Conservation (phyloP, 306 rosid species). For the Heteromeles arbutifolia region DNA sequence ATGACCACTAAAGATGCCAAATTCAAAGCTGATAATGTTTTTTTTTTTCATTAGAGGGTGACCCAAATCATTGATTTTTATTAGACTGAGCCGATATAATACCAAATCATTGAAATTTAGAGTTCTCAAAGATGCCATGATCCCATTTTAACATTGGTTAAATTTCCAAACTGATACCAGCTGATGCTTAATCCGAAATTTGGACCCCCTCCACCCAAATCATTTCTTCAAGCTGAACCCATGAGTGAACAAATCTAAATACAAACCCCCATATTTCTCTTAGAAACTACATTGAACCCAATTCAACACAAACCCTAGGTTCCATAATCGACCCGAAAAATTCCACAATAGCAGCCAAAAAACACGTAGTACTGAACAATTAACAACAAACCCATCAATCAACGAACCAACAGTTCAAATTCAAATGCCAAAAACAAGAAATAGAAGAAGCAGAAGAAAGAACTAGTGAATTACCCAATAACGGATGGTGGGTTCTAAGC, state of each 20-base stretch:
- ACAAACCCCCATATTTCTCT: background rate
- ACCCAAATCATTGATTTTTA: background rate
- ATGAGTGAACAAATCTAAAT: background rate
- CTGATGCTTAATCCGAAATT: background rate
- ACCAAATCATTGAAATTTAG: too few relatives aligned
- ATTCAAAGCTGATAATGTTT: background rate
- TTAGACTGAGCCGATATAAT: background rate
- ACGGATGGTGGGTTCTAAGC: slow-evolving; percentile 18
- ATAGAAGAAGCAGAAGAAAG: background rate
- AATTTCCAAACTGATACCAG: background rate
- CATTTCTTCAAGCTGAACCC: background rate
- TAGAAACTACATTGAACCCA: background rate
- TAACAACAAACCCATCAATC: background rate
- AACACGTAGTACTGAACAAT: background rate
- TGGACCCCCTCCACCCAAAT: background rate
- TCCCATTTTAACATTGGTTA: background rate
- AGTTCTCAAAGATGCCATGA: too few relatives aligned
- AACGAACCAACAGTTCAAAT: background rate
- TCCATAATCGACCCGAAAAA: background rate
- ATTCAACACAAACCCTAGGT: background rate
- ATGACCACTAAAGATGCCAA: background rate
- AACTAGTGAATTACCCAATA: background rate
- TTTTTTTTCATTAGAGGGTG: background rate
- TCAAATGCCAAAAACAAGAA: background rate
- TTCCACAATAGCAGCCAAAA: background rate